Evolutionary conservation across 306 rosid species (phyloP), one percentile per base, ranked within the genome.

Genomic region (Aeschynomene evenia): DNA sequence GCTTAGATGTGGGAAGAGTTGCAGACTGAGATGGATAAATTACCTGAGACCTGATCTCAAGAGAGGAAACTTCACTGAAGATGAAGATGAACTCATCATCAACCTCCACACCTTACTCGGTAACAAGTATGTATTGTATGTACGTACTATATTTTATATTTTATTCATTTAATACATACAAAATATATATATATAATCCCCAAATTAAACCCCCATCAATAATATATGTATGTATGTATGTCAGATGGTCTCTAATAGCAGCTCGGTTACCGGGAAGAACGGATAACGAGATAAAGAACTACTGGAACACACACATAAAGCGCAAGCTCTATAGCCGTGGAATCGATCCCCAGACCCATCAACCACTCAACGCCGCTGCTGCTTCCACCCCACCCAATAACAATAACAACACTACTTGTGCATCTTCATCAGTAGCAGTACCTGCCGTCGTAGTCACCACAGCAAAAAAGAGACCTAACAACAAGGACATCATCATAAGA

Each of bases 1-100:
- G 83, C 82, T 53, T 6, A 59, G 95, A 29, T 88, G 95, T 42
- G 95, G 91, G 7, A 88, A 88, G 71, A 88, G 91, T 34, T 88
- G 95, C 67, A 76, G 91, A 42, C 76, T 84, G 0, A 51, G 91
- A 63, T 88, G 91, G 89, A 68, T 86, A 1, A 88, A 88, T 64
- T 88, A 88, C 33, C 86, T 86, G 0, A 63, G 87, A 36, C 91
- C 95, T 23, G 77, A 80, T 66, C 71, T 88, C 49, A 88, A 86
- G 73, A 80, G 84, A 45, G 95, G 89, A 9, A 78, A 78, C 59
- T 86, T 86, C 79, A 73, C 89, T 20, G 56, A 45, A 10, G 71
- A 80, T 20, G 95, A 88, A 55, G 83, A 84, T 33, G 85, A 84
- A 4, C 76, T 82, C 65, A 86, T 88, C 83, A 71, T 86, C 40